Evolutionary conservation across 768 basidiomycete genomes (phyloP), one percentile per base, ranked within the genome.

Genomic region (Termitomyces sp.): DNA sequence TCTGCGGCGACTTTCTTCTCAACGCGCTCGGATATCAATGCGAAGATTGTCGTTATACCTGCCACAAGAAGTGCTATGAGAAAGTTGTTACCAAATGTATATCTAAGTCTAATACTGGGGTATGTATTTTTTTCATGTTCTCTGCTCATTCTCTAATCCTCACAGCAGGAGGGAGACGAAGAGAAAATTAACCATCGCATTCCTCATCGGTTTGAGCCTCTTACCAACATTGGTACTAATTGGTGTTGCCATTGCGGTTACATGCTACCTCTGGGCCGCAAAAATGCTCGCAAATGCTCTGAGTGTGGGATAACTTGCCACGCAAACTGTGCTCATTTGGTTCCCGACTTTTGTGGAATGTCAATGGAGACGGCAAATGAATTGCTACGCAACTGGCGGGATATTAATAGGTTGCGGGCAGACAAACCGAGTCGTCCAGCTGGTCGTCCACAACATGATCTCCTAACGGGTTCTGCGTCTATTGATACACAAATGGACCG

Each of bases 221-320:
- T 97, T 67, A 98, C 95, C 61, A 98, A 97, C 73, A 88, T 98
- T 57, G 92, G 94, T 46, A 93, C 97, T 18, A 98, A 96, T 68
- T 99, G 97, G 97, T 99, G 97, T 73, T 99, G 97, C 71, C 97
- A 99, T 72, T 99, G 97, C 71, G 97, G 97, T 62, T 97, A 95
- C 68, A 95, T 99, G 84, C 83, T 97, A 27, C 95, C 97, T 57
- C 83, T 98, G 50, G 96, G 96, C 54, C 87, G 95, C 64, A 98
- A 98, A 80, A 96, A 98, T 71, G 90, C 96, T 22, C 87, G 94
- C 57, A 91, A 90, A 73, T 99, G 97, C 72, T 87, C 92, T 0
- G 96, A 98, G 72, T 99, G 97, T 75, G 86, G 89, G 67, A 87
- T 98, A 65, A 98, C 96, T 48, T 98, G 95, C 67, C 97, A 99